phyloP scores from a whole-genome alignment of 805 yeast species.

The Starmerella floris region DNA sequence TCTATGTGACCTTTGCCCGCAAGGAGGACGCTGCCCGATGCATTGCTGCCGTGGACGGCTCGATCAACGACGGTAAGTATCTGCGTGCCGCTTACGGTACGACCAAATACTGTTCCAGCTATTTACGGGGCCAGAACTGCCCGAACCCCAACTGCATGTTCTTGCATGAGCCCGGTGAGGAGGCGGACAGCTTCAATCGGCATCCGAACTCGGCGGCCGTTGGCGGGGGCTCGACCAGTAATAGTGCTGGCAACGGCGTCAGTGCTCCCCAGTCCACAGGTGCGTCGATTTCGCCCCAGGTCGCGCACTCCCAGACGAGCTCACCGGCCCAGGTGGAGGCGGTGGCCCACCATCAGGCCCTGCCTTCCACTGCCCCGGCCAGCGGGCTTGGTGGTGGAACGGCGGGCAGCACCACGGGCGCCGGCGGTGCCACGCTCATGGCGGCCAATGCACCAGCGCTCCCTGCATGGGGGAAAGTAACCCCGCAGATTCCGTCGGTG shows the following conservation, averaged over 20 bases:
- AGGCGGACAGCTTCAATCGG: slow-evolving; percentile 90
- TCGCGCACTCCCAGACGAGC: slow-evolving; percentile 5
- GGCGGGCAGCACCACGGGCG: neutral
- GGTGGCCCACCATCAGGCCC: slow-evolving; percentile 26
- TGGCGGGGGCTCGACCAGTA: slow-evolving; percentile 12
- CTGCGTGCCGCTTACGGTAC: slow-evolving; percentile 96
- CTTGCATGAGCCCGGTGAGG: slow-evolving; percentile 98
- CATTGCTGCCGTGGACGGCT: slow-evolving; percentile 83
- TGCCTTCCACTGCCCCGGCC: slow-evolving; percentile 11
- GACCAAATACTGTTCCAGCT: slow-evolving; percentile 94
- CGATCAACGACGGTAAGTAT: slow-evolving; percentile 78
- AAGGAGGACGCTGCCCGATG: slow-evolving; percentile 94
- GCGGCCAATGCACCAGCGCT: slow-evolving; percentile 14
- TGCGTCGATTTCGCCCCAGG: slow-evolving; percentile 18
- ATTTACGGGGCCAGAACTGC: slow-evolving; percentile 86
- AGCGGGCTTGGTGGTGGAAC: neutral
- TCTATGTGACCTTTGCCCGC: slow-evolving; percentile 81
- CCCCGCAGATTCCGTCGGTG: slow-evolving; percentile 12
- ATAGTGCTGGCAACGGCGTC: neutral
- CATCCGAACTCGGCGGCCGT: slow-evolving; percentile 24
- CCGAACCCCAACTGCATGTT: slow-evolving; percentile 99
- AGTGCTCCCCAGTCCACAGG: neutral
- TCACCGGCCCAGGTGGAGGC: neutral
- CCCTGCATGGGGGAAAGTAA: slow-evolving; percentile 18
- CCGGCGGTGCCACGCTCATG: slow-evolving; percentile 5